These are phyloP conservation scores for Talaromyces wortmannii DNA, from an alignment of 495 filamentous ascomycete genomes.

Conservation along the genomic window DNA sequence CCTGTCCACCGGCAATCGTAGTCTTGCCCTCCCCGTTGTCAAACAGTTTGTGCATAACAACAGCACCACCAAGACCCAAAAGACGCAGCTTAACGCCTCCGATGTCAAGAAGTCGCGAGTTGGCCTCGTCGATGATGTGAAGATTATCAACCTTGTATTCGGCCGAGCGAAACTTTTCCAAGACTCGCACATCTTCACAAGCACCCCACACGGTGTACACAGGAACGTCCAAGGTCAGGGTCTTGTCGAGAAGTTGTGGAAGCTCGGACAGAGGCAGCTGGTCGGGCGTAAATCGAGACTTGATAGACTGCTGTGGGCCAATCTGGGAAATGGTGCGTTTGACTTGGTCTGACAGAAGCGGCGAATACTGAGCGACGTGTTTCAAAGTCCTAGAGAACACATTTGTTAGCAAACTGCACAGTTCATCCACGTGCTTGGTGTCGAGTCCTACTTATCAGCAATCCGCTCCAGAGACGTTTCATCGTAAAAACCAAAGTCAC, in stretches of 20 bases:
- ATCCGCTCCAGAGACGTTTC: constrained; percentile 92
- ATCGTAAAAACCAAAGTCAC: constrained; percentile 99
- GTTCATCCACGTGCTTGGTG: too few relatives aligned
- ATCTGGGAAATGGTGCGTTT: constrained; percentile 78
- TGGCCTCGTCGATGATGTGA: constrained; percentile 96
- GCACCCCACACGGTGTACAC: constrained; percentile 99
- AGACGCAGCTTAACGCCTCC: constrained; percentile 95
- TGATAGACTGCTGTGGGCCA: constrained; percentile 58
- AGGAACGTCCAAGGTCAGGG: constrained; percentile 83
- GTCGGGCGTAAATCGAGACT: constrained; percentile 69
- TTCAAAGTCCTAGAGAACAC: constrained; percentile 70
- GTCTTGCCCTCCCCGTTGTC: constrained; percentile 98
- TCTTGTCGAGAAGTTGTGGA: constrained; percentile 81
- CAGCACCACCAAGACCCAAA: constrained; percentile 88
- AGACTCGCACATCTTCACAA: constrained; percentile 94
- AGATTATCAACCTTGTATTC: constrained; percentile 98
- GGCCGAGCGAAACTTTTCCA: constrained; percentile 96
- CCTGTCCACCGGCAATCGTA: constrained; percentile 96
- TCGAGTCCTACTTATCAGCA: constrained; percentile 75
- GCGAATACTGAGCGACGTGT: constrained; percentile 98
- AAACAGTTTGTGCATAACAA: constrained; percentile 99
- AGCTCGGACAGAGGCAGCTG: constrained; percentile 94
- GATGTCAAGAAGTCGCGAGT: constrained; percentile 86
- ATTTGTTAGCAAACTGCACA: constrained; percentile 1
- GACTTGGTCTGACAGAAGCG: constrained; percentile 76